Evolutionary conservation across 345 rosid species (phyloP).

Genomic region (Trapa incisa): DNA sequence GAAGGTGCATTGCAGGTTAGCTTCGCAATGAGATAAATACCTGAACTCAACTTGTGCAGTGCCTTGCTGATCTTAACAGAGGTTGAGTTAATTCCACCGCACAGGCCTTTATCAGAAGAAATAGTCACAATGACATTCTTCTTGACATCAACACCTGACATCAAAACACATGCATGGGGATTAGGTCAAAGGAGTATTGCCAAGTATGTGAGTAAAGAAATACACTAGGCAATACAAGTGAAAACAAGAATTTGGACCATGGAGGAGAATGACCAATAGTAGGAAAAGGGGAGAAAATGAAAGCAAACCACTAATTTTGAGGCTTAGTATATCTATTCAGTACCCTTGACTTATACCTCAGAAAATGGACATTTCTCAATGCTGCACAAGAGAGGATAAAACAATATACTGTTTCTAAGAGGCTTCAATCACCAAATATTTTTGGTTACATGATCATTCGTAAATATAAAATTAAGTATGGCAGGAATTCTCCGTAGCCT

Average conservation of each 20-base stretch:
- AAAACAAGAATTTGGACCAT: not conserved
- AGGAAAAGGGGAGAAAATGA: not conserved
- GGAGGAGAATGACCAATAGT: not conserved
- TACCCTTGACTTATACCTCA: not conserved
- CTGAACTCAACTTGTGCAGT: conserved; percentile 50
- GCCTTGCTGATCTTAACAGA: conserved; percentile 76
- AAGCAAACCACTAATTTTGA: not conserved
- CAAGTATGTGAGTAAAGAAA: not conserved
- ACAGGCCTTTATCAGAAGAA: conserved; percentile 95
- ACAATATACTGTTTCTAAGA: not conserved
- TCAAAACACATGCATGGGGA: not conserved
- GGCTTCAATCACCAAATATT: not conserved
- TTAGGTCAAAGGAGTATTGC: not conserved
- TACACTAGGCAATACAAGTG: not conserved
- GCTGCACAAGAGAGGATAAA: not conserved
- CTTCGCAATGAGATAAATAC: conserved; percentile 24
- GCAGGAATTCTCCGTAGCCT: too few relatives aligned
- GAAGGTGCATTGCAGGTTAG: not conserved
- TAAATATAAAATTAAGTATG: not conserved
- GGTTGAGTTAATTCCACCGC: conserved; percentile 97
- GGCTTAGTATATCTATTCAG: not conserved
- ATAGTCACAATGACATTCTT: conserved; percentile 84
- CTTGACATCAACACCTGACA: conserved; percentile 77
- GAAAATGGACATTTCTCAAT: not conserved
- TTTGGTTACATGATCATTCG: not conserved